Percentiles rank a stretch among this genome's conserved stretches.
Evolutionary conservation across 441 rosid genomes (phyloP).

Genomic region (Eruca vesicaria): DNA sequence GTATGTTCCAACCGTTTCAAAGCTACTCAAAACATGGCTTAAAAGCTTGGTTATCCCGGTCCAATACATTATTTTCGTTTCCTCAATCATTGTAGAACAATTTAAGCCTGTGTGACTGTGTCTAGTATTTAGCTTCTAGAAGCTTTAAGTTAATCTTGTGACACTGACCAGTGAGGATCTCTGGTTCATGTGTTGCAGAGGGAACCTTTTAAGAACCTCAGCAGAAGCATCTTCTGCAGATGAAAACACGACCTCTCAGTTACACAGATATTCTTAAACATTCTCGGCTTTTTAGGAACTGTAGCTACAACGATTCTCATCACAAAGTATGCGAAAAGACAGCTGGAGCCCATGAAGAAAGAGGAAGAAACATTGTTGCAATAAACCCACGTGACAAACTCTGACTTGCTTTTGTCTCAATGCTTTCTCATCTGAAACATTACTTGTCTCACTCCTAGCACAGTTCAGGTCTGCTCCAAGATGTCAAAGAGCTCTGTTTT

Average conservation of each 20-base stretch:
- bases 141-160: too few species aligned
- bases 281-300: slow-evolving; percentile 66
- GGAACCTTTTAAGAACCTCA: slow-evolving; percentile 66
- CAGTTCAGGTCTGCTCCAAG: slow-evolving; percentile 16
- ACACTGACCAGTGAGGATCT: neutral
- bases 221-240: slow-evolving; percentile 83
- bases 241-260: slow-evolving; percentile 54
- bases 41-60: too few species aligned
- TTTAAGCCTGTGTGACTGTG: too few species aligned
- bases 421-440: slow-evolving; percentile 40
- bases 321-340: slow-evolving; percentile 74
- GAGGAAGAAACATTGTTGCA: slow-evolving; percentile 52
- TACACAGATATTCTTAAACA: slow-evolving; percentile 67
- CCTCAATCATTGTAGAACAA: too few species aligned
- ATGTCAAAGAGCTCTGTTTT: slow-evolving; percentile 21
- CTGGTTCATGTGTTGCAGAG: slow-evolving; percentile 47
- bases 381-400: slow-evolving; percentile 38
- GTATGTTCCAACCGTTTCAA: too few species aligned
- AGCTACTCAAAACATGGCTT: too few species aligned
- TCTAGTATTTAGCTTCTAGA: too few species aligned
- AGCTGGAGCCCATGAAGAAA: slow-evolving; percentile 60
- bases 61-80: too few species aligned
- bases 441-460: slow-evolving; percentile 21
- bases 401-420: neutral
- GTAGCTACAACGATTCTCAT: slow-evolving; percentile 64